Conservation (phyloP, 306 rosid genomes). For the Quercus robur region DNA sequence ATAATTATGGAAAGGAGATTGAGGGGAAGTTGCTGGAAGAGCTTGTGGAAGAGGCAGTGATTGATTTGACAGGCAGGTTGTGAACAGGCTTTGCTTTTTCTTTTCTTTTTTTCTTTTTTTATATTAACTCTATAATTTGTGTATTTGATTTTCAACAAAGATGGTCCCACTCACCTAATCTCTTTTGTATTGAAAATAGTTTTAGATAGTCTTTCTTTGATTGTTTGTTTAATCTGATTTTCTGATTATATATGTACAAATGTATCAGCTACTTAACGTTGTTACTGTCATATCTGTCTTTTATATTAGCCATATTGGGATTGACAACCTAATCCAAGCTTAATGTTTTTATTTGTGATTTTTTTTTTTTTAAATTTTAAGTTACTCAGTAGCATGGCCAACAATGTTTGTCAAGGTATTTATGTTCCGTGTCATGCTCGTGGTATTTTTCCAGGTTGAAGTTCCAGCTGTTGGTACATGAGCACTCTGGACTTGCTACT, state of each 20-base stretch:
- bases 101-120: conserved; percentile 2
- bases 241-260: conserved; percentile 3
- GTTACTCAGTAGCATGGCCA: too few species aligned
- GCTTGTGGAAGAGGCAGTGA: conserved; percentile 68
- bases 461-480: background rate
- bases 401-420: background rate
- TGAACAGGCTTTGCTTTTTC: conserved; percentile 8
- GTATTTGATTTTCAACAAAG: conserved; percentile 40
- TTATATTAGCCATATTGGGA: background rate
- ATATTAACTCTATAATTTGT: conserved; percentile 37
- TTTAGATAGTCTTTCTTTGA: conserved; percentile 19
- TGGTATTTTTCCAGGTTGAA: too few species aligned
- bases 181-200: conserved; percentile 43
- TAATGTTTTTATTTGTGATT: background rate
- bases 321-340: background rate
- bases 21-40: conserved; percentile 65
- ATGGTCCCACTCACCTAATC: conserved; percentile 35
- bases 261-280: background rate
- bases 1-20: conserved; percentile 64
- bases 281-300: background rate
- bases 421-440: background rate
- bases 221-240: background rate
- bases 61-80: conserved; percentile 53
- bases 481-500: background rate
- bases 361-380: too few species aligned